phyloP scores from a whole-genome alignment of 306 rosid genomes.

The Rosa chinensis region DNA sequence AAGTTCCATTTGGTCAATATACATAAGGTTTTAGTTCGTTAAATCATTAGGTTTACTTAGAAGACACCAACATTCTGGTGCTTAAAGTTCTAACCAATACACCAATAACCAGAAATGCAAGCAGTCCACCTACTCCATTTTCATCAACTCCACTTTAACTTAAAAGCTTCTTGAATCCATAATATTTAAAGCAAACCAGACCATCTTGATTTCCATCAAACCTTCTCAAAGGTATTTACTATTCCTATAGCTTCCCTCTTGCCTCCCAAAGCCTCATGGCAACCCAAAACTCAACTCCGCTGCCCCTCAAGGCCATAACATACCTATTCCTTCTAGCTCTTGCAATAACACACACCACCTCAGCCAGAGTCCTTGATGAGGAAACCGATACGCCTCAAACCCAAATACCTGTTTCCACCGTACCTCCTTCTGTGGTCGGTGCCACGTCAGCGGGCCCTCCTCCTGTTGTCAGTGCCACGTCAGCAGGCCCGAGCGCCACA shows the following conservation, averaged over 20 bases:
- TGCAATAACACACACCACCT: slow-evolving; percentile 18
- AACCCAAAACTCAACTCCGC: slow-evolving; percentile 11
- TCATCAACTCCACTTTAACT: slow-evolving; percentile 48
- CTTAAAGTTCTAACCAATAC: slow-evolving; percentile 36
- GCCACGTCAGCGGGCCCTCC: slow-evolving; percentile 31
- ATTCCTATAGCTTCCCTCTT: slow-evolving; percentile 1
- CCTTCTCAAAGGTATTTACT: neutral
- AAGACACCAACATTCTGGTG: slow-evolving; percentile 12
- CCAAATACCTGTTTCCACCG: slow-evolving; percentile 28
- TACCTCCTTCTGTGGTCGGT: slow-evolving; percentile 24
- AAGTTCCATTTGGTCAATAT: too few relatives aligned
- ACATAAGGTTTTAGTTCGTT: too few relatives aligned
- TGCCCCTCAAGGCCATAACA: slow-evolving; percentile 23
- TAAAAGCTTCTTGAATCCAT: neutral
- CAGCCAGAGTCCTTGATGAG: slow-evolving; percentile 40
- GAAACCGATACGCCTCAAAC: slow-evolving; percentile 14
- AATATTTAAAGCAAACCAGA: slow-evolving; percentile 12
- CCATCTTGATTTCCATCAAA: slow-evolving; percentile 1
- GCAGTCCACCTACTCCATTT: slow-evolving; percentile 41
- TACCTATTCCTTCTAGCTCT: slow-evolving; percentile 32
- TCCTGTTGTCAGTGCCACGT: slow-evolving; percentile 10
- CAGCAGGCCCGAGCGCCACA: slow-evolving; percentile 18
- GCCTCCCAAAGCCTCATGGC: slow-evolving; percentile 30
- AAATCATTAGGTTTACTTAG: neutral
- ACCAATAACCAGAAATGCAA: slow-evolving; percentile 15